phyloP scores from a whole-genome alignment of 177 flowering plant species.

The Telopea speciosissima region DNA sequence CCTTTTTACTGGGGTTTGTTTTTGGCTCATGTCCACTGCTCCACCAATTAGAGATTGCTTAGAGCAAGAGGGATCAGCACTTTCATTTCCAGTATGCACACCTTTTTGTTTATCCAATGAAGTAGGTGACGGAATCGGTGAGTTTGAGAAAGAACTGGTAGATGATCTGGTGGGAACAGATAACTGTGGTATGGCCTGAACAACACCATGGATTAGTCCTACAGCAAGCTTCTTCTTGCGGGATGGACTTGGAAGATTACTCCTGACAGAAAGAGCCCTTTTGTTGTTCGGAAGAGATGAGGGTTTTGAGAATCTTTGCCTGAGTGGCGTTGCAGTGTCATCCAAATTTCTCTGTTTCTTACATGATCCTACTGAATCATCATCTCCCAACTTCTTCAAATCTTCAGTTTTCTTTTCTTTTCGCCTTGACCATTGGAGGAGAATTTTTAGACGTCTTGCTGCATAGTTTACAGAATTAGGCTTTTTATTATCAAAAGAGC shows the following conservation, averaged over 20 bases:
- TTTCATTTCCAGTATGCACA: slow-evolving; percentile 15
- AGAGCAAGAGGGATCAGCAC: slow-evolving; percentile 22
- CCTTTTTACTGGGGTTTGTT: slow-evolving; percentile 32
- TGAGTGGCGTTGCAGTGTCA: slow-evolving; percentile 56
- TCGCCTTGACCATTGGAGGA: slow-evolving; percentile 58
- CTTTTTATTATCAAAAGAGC: slow-evolving; percentile 26
- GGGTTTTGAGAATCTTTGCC: slow-evolving; percentile 60
- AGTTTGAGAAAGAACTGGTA: slow-evolving; percentile 37
- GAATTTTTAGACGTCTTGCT: slow-evolving; percentile 49
- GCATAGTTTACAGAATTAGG: slow-evolving; percentile 37
- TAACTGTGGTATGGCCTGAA: slow-evolving; percentile 52
- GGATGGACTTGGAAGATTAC: slow-evolving; percentile 67
- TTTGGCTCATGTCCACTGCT: slow-evolving; percentile 16
- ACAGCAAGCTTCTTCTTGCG: slow-evolving; percentile 74
- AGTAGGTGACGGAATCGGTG: slow-evolving; percentile 41
- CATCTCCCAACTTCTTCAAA: slow-evolving; percentile 24
- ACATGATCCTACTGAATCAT: slow-evolving; percentile 26
- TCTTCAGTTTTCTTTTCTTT: slow-evolving; percentile 35
- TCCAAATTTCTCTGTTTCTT: slow-evolving; percentile 28
- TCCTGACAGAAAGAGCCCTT: slow-evolving; percentile 63
- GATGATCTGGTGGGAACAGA: slow-evolving; percentile 25
- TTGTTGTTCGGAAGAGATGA: slow-evolving; percentile 55
- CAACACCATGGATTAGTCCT: slow-evolving; percentile 58
- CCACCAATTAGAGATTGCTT: slow-evolving; percentile 17
- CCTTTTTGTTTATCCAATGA: slow-evolving; percentile 28